Percentiles rank a stretch among this genome's conserved stretches.
Conservation (phyloP, 2,329 filamentous ascomycete species). For the Trichoderma brevicompactum region DNA sequence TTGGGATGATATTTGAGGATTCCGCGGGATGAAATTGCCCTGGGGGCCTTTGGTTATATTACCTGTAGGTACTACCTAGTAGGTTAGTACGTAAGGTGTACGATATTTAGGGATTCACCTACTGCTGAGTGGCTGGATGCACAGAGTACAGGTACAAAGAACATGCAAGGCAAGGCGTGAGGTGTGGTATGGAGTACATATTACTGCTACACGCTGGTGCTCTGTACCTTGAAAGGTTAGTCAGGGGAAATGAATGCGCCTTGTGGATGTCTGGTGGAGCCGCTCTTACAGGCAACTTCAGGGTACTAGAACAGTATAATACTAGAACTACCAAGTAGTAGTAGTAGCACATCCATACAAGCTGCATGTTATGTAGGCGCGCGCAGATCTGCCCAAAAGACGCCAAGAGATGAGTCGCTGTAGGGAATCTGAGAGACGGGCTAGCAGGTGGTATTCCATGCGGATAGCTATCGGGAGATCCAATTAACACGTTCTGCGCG, state of each 20-base stretch:
- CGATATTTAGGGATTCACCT: no score
- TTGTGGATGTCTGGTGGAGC: no score
- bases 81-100: background rate
- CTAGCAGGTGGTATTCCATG: background rate
- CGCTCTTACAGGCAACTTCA: background rate
- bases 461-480: background rate
- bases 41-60: background rate
- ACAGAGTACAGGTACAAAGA: background rate
- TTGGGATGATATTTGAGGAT: background rate
- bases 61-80: no score
- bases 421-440: background rate
- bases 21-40: slow-evolving; percentile 3
- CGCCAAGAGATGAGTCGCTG: slow-evolving; percentile 8
- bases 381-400: background rate
- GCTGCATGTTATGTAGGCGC: no score
- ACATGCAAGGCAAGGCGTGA: no score
- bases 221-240: no score
- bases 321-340: no score
- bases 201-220: no score
- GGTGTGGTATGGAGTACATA: no score
- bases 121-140: no score
- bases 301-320: no score
- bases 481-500: background rate
- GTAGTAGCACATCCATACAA: background rate
- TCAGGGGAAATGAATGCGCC: no score